Base-by-base conservation (phyloP, 257 asterid species). In the Catharanthus roseus region DNA sequence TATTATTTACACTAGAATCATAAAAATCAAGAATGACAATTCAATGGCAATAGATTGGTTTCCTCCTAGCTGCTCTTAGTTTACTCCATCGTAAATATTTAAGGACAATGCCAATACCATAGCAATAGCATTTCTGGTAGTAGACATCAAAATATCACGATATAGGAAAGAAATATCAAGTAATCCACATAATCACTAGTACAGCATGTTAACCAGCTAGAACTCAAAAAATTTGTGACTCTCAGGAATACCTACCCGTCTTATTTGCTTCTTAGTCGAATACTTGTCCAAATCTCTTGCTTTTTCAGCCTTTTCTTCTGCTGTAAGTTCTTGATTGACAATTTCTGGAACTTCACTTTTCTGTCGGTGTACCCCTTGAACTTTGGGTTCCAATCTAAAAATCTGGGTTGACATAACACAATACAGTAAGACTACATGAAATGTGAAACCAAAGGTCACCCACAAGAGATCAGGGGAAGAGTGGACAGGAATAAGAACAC, bases 351-450 rank as follows among this genome's bases (percentile, higher is more conserved):
- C 73, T 64, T 73, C 86, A 18, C 73, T 65, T 12, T 87, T 90
- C 42, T 65, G 67, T 67, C 51, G 61, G 57, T 82, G 87, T 65
- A 45, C 5, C n/a, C 70, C 90, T 65, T 31, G 80, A 68, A 88
- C 42, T 77, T 55, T 90, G 0, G 96, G 87, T 44, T 80, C 93
- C 87, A 92, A 67, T 76, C 97, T 88, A 73, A 90, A 81, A 80
- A 92, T 86, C 98, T 92, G 83, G 65, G 71, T 33, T 62, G 72
- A 67, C 38, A 66, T 62, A 29, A 28, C 49, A 64, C 45, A 38
- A 18, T 12, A 39, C n/a, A 29, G 11, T 9, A 36, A 9, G 19
- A 1, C 21, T 19, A 9, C n/a, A 38, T 10, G 9, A 55, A 39
- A 66, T 33, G 6, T 1, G 7, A 28, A 66, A 53, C 51, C 24